phyloP scores from a whole-genome alignment of 2,329 filamentous ascomycete species.

The Tolypocladium paradoxum region DNA sequence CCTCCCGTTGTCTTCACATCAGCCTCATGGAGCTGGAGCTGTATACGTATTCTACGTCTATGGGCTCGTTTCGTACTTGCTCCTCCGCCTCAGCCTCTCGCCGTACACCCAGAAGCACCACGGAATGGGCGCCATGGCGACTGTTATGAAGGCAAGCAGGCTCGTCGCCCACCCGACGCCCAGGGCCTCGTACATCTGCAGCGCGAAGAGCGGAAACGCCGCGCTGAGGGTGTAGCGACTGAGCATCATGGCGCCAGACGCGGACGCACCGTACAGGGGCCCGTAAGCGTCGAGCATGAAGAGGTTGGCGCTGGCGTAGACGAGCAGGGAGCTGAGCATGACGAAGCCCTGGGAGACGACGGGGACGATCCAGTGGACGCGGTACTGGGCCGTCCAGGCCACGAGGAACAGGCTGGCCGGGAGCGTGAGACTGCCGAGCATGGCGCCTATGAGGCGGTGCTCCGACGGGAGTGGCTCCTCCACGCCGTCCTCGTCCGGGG shows the following conservation, averaged over 20 bases:
- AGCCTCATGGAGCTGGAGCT: too few relatives aligned
- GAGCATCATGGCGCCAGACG: constrained; percentile 15
- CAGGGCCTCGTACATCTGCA: constrained; percentile 28
- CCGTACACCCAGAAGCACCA: constrained; percentile 16
- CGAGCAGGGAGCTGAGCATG: constrained; percentile 15
- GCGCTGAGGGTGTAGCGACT: constrained; percentile 44
- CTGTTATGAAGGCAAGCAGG: constrained; percentile 26
- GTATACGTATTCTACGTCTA: too few relatives aligned
- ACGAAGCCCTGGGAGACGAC: constrained; percentile 14
- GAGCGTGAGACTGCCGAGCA: constrained; percentile 51
- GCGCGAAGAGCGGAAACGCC: constrained; percentile 36
- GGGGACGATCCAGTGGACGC: constrained; percentile 13
- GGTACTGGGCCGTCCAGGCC: constrained; percentile 44
- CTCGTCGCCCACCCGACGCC: constrained; percentile 34
- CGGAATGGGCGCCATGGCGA: constrained; percentile 25
- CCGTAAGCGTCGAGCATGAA: constrained; percentile 18
- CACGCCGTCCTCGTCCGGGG: constrained; percentile 25
- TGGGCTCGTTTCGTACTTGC: constrained; percentile 15
- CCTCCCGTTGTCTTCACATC: not conserved
- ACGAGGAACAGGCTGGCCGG: constrained; percentile 59
- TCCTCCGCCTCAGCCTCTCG: constrained; percentile 10
- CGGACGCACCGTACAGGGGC: constrained; percentile 15
- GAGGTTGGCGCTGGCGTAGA: constrained; percentile 16
- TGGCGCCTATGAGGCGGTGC: constrained; percentile 49
- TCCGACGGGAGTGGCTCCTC: constrained; percentile 48